Conservation (phyloP, 148 eudicot species). For the Heliamphora exappendiculata region DNA sequence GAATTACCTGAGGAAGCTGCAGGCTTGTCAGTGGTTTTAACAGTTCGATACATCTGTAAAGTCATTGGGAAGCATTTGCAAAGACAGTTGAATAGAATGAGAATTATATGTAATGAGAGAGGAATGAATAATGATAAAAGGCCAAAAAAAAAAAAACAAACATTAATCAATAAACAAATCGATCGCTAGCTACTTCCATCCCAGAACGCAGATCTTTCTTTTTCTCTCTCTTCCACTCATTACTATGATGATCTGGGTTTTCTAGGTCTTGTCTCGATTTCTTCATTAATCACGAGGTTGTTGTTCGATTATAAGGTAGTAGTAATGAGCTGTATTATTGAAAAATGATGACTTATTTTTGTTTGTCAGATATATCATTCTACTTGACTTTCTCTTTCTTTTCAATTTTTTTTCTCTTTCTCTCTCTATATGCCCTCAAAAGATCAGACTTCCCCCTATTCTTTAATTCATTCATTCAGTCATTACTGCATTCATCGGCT, state of each 20-base stretch:
- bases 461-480: slow-evolving; percentile 15
- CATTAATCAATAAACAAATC: no score
- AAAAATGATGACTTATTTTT: slow-evolving; percentile 37
- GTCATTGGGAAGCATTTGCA: slow-evolving; percentile 5
- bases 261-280: slow-evolving; percentile 1
- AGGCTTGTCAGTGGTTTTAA: slow-evolving; percentile 55
- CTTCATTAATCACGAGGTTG: slow-evolving; percentile 45
- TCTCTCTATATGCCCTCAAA: slow-evolving; percentile 13
- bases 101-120: background rate
- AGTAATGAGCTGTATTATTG: slow-evolving; percentile 34
- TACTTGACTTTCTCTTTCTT: background rate
- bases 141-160: no score
- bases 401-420: slow-evolving; percentile 10
- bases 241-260: background rate
- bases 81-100: slow-evolving; percentile 5
- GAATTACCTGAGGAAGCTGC: slow-evolving; percentile 50
- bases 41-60: slow-evolving; percentile 55
- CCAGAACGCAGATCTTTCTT: no score
- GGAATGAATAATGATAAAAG: background rate
- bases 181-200: no score
- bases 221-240: background rate
- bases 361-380: slow-evolving; percentile 22
- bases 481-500: slow-evolving; percentile 31
- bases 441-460: slow-evolving; percentile 14
- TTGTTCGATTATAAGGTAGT: slow-evolving; percentile 25